These are phyloP conservation scores for Auxenochlorella pyrenoidosa DNA, from an alignment of 139 green algal species.

Conservation along the genomic window DNA sequence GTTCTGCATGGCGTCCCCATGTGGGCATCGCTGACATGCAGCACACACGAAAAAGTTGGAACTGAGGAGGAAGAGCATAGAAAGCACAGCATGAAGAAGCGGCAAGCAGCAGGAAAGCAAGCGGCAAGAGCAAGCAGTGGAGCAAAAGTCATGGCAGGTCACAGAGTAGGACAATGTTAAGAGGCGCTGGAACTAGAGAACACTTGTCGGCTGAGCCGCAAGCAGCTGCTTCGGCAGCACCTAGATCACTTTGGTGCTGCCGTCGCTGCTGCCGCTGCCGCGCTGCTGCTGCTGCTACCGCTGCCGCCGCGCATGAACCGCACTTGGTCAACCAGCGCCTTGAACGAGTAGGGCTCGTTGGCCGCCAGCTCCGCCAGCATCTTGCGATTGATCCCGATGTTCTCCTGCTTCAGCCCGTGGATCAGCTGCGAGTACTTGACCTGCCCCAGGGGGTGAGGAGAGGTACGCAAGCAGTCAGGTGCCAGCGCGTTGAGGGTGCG, in stretches of 20 bases:
- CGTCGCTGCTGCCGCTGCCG: not conserved
- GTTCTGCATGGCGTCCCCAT: too few species aligned
- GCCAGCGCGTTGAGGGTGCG: too few species aligned
- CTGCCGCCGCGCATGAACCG: slow-evolving; percentile 78
- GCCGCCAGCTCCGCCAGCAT: slow-evolving; percentile 91
- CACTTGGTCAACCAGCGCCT: slow-evolving; percentile 92
- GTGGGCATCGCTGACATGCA: not conserved
- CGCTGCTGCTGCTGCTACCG: not conserved
- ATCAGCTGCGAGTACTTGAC: slow-evolving; percentile 92
- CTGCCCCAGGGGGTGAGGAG: slow-evolving; percentile 52
- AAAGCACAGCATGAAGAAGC: not conserved
- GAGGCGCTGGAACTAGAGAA: too few species aligned
- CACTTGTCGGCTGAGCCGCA: too few species aligned
- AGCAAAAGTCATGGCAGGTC: not conserved
- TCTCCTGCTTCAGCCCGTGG: slow-evolving; percentile 81
- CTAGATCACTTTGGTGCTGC: not conserved
- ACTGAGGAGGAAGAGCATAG: not conserved
- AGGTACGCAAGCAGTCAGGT: not conserved
- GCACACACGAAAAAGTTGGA: not conserved
- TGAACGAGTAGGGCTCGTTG: slow-evolving; percentile 95
- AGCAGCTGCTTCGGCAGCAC: too few species aligned
- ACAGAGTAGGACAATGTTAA: too few species aligned
- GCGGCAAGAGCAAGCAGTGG: not conserved
- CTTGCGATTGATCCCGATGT: slow-evolving; percentile 96
- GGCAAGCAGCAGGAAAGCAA: not conserved